Percentiles rank a stretch among this genome's conserved stretches.
These are phyloP conservation scores for Yarrowia divulgata DNA, from an alignment of 805 yeast species.

Conservation along the genomic window DNA sequence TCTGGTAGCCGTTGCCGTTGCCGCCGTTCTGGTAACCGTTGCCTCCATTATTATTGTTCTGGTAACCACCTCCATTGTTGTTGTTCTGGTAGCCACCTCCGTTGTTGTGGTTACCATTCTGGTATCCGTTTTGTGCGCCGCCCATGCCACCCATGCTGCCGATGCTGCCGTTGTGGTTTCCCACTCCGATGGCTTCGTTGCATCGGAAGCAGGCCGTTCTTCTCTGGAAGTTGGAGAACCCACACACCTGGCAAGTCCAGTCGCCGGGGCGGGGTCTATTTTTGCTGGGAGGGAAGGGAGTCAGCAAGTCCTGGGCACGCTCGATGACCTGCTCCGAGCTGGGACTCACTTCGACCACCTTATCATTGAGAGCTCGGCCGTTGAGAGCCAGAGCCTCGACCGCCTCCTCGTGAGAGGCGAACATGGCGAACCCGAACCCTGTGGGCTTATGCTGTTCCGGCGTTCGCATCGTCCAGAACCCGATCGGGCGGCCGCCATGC, in stretches of 20 bases:
- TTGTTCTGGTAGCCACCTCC: conserved; percentile 4
- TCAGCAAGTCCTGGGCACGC: conserved; percentile 78
- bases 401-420: conserved; percentile 86
- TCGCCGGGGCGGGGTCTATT: conserved; percentile 96
- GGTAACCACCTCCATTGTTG: conserved; percentile 1
- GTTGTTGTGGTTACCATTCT: conserved; percentile 2
- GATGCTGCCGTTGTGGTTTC: conserved; percentile 54
- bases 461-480: conserved; percentile 86
- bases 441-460: conserved; percentile 61
- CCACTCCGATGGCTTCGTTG: conserved; percentile 45
- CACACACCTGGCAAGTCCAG: conserved; percentile 98
- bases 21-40: neutral
- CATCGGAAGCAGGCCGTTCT: conserved; percentile 94
- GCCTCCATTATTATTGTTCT: neutral
- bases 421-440: conserved; percentile 83
- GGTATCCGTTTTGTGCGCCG: conserved; percentile 8
- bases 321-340: conserved; percentile 80
- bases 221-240: conserved; percentile 92
- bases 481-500: conserved; percentile 83
- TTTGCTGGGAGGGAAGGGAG: conserved; percentile 84
- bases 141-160: too few species aligned
- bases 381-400: conserved; percentile 77
- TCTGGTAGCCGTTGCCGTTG: conserved; percentile 10
- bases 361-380: conserved; percentile 77
- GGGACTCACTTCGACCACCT: conserved; percentile 84